Conservation (phyloP, 1,139 yeast species). For the Hemisphaericaspora subhashii region DNA sequence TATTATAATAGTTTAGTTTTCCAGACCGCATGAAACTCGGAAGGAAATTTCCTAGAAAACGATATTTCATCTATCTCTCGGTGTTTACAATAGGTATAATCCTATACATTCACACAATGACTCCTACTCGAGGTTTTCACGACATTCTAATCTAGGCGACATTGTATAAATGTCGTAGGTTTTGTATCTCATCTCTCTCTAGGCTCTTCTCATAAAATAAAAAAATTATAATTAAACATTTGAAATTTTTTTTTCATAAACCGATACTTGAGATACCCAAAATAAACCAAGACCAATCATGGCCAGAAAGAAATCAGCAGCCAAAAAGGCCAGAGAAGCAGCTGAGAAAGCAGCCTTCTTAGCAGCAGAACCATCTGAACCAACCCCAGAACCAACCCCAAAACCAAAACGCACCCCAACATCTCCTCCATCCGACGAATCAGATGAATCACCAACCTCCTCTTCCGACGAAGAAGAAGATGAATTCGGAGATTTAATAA, state of each 20-base stretch:
- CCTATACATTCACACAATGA: too few species aligned
- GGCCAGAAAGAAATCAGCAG: constrained; percentile 92
- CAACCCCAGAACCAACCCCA: constrained; percentile 36
- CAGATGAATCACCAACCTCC: constrained; percentile 19
- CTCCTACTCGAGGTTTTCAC: too few species aligned
- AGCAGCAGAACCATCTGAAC: neutral
- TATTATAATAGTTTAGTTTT: too few species aligned
- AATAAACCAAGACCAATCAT: constrained; percentile 30
- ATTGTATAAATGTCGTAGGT: too few species aligned
- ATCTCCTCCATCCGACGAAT: constrained; percentile 10
- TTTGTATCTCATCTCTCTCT: too few species aligned
- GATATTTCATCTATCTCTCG: too few species aligned
- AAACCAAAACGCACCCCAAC: constrained; percentile 30
- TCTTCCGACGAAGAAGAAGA: constrained; percentile 78
- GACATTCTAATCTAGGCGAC: too few species aligned
- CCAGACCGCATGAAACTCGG: too few species aligned
- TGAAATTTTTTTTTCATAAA: neutral
- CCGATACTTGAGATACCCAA: neutral
- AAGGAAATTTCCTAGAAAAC: too few species aligned
- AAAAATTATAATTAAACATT: too few species aligned
- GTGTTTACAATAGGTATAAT: too few species aligned
- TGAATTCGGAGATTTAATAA: constrained; percentile 83
- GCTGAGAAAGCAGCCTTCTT: constrained; percentile 20
- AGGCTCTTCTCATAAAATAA: neutral
- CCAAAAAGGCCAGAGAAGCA: constrained; percentile 70